Evolutionary conservation across 148 eudicot species (phyloP), one percentile per base, ranked within the genome.

Genomic region (Rheum nobile): DNA sequence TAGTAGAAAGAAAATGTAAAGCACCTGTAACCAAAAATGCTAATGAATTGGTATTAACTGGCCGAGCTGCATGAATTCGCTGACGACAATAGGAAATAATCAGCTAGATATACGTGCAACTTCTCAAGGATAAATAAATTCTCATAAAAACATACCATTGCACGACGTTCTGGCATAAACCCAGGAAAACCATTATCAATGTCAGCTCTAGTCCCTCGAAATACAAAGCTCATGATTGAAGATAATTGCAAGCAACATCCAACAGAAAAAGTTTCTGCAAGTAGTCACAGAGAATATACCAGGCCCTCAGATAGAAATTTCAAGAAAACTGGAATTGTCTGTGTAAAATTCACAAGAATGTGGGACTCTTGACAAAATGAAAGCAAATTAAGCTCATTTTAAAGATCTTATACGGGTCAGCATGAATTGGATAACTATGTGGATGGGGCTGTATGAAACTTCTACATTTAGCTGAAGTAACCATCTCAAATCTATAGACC

Each of bases 1-100:
- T 7, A 1, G 35, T 11, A 41, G 24, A 74, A 13, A 34, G 42
- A 24, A 68, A 21, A 31, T 2, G 24, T 12, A 73, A 24, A 32
- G 32, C 82, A 94, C 98, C 98, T 78, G 98, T 94, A 74, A 94
- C 89, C 82, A 94, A 88, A 77, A 94, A 91, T 43, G 96, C 95
- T 43, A 94, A 89, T 72, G 98, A 94, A 77, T 89, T 94, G 70
- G 91, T 80, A 82, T 89, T 85, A 77, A 88, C 93, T 47, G 97
- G 92, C 37, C 97, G 89, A 61, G 91, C 77, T 48, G 95, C 81
- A 85, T 88, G 95, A 67, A 89, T 84, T 47, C 98, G 97, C 98
- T 94, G 87, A 84, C 21, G 46, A 77, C 71, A 73, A 63, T 47
- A 70, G 44, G 74, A 34, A 79, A 52, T 67, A 72, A 67, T 61